Conservation (phyloP, 306 rosid species). For the Nissolia schottii region DNA sequence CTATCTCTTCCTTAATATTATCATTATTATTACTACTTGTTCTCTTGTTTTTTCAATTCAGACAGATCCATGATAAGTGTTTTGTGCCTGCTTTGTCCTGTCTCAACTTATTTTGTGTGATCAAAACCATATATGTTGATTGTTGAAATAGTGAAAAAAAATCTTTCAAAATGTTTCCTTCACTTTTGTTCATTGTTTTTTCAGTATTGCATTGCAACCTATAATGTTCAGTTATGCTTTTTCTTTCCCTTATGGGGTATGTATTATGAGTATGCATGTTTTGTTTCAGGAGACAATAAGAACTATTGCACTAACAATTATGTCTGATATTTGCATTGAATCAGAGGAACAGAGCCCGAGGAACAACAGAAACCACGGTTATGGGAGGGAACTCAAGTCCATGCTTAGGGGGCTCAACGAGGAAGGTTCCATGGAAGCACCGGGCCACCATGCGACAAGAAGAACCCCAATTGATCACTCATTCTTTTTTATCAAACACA, state of each 20-base stretch:
- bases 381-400: slow-evolving; percentile 58
- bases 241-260: not conserved
- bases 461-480: no score
- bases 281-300: not conserved
- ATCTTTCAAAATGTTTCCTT: not conserved
- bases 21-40: not conserved
- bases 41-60: slow-evolving; percentile 8
- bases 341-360: slow-evolving; percentile 66
- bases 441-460: slow-evolving; percentile 63
- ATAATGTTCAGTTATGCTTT: not conserved
- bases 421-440: slow-evolving; percentile 70
- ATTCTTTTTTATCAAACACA: no score
- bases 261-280: not conserved
- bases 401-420: slow-evolving; percentile 77
- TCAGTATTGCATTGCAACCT: slow-evolving; percentile 11
- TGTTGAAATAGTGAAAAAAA: no score
- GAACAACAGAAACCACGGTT: slow-evolving; percentile 56
- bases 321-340: slow-evolving; percentile 24
- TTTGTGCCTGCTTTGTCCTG: slow-evolving; percentile 22
- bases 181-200: not conserved
- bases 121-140: not conserved
- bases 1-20: no score
- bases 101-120: slow-evolving; percentile 18
- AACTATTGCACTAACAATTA: slow-evolving; percentile 13
- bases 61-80: slow-evolving; percentile 25